These are phyloP conservation scores for Starmerella etchellsii DNA, from an alignment of 805 yeast genomes.

Conservation along the genomic window DNA sequence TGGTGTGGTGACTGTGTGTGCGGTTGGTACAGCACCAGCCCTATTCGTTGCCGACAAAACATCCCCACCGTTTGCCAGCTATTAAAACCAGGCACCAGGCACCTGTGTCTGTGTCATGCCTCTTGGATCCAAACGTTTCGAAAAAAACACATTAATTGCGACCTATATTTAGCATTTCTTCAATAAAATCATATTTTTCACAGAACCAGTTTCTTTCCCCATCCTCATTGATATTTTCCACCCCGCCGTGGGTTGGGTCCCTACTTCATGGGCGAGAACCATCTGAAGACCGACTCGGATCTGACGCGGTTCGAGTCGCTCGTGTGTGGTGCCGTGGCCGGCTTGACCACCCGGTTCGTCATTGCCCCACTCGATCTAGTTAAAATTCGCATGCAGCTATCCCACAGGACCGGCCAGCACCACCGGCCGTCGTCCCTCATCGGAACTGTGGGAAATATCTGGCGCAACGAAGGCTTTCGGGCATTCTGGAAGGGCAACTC, in stretches of 20 bases:
- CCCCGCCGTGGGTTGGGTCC: too few relatives aligned
- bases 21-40: too few relatives aligned
- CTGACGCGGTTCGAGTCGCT: constrained; percentile 43
- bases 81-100: too few relatives aligned
- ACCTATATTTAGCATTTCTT: too few relatives aligned
- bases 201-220: too few relatives aligned
- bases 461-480: constrained; percentile 49
- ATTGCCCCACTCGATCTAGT: constrained; percentile 72
- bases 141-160: too few relatives aligned
- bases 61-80: too few relatives aligned
- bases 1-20: neutral
- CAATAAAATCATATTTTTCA: too few relatives aligned
- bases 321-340: constrained; percentile 61
- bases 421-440: constrained; percentile 4
- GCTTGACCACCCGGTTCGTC: constrained; percentile 45
- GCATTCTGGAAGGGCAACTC: constrained; percentile 95
- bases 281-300: constrained; percentile 33
- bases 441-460: constrained; percentile 32
- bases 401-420: constrained; percentile 17
- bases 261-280: constrained; percentile 17
- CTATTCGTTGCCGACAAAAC: too few relatives aligned
- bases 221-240: too few relatives aligned
- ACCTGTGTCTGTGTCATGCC: too few relatives aligned
- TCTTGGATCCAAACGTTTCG: too few relatives aligned
- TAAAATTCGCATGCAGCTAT: constrained; percentile 63